Evolutionary conservation across 108 stramenopile species (phyloP).

Genomic region (Conticribra weissflogii): DNA sequence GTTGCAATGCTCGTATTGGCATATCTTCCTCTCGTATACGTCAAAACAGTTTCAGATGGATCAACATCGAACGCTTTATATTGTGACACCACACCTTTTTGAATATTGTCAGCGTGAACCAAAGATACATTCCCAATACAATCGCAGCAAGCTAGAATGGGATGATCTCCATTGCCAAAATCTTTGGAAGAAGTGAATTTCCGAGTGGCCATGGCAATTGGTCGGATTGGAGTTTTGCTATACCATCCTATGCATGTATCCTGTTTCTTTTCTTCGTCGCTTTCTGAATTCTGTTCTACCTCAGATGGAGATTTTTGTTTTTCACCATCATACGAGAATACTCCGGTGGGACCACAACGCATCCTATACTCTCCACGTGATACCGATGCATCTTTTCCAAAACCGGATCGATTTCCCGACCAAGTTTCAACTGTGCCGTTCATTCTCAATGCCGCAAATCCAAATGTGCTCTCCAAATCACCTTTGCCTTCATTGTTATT

Average conservation of each 20-base stretch:
- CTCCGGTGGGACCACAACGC: conserved; percentile 12
- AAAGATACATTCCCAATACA: conserved; percentile 39
- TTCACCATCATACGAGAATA: conserved; percentile 4
- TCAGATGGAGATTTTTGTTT: conserved; percentile 2
- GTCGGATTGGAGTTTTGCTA: conserved; percentile 26
- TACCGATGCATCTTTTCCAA: neutral
- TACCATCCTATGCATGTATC: conserved; percentile 18
- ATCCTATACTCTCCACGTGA: conserved; percentile 1
- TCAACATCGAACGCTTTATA: conserved; percentile 18
- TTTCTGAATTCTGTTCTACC: neutral
- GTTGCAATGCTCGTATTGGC: conserved; percentile 63
- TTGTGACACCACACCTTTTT: conserved; percentile 31
- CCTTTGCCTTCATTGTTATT: conserved; percentile 19
- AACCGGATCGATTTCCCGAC: conserved; percentile 33
- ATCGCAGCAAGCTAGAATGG: conserved; percentile 27
- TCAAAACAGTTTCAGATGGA: conserved; percentile 23
- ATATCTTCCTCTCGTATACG: conserved; percentile 64
- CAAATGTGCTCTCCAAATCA: conserved; percentile 11
- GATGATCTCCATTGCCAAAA: neutral
- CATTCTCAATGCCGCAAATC: conserved; percentile 69
- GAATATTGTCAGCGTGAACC: conserved; percentile 9
- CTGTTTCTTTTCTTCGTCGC: conserved; percentile 3
- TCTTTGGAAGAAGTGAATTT: neutral
- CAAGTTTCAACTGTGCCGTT: conserved; percentile 72
- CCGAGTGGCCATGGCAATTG: conserved; percentile 33